Conservation (phyloP, 1,284 basidiomycete genomes). For the Heterobasidion annosum region DNA sequence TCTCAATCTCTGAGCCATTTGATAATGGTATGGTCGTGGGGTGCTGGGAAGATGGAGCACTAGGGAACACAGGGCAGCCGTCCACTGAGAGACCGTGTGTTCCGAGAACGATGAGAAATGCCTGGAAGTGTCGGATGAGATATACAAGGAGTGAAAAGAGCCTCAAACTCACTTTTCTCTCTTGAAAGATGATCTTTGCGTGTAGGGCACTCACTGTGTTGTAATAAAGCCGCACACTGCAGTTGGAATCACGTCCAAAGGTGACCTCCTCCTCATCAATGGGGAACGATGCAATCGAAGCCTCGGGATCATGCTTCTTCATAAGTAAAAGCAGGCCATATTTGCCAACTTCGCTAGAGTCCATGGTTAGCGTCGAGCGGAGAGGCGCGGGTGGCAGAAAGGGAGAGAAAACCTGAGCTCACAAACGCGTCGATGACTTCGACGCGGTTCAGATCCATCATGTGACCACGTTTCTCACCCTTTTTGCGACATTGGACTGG, state of each 20-base stretch:
- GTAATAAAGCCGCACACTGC: slow-evolving; percentile 63
- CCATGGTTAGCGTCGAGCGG: slow-evolving; percentile 1
- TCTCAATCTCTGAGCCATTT: slow-evolving; percentile 57
- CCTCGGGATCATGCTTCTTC: slow-evolving; percentile 35
- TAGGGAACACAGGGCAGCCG: slow-evolving; percentile 46
- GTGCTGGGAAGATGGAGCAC: slow-evolving; percentile 23
- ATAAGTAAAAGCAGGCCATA: slow-evolving; percentile 55
- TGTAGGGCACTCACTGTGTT: slow-evolving; percentile 50
- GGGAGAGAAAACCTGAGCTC: not conserved
- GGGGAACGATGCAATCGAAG: slow-evolving; percentile 52
- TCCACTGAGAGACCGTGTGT: slow-evolving; percentile 48
- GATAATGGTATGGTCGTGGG: slow-evolving; percentile 50
- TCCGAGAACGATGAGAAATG: slow-evolving; percentile 56
- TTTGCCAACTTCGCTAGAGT: slow-evolving; percentile 38
- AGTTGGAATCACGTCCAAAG: slow-evolving; percentile 53
- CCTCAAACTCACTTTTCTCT: slow-evolving; percentile 38
- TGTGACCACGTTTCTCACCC: not conserved
- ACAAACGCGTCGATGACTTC: not conserved
- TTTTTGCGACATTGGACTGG: too few relatives aligned
- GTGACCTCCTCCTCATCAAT: slow-evolving; percentile 60
- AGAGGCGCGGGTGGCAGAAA: not conserved
- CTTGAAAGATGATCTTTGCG: slow-evolving; percentile 58
- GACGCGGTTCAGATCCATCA: slow-evolving; percentile 2
- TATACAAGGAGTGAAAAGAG: not conserved
- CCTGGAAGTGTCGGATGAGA: slow-evolving; percentile 26